Conservation (phyloP, 2,329 filamentous ascomycete genomes). For the Cryphonectria japonica region DNA sequence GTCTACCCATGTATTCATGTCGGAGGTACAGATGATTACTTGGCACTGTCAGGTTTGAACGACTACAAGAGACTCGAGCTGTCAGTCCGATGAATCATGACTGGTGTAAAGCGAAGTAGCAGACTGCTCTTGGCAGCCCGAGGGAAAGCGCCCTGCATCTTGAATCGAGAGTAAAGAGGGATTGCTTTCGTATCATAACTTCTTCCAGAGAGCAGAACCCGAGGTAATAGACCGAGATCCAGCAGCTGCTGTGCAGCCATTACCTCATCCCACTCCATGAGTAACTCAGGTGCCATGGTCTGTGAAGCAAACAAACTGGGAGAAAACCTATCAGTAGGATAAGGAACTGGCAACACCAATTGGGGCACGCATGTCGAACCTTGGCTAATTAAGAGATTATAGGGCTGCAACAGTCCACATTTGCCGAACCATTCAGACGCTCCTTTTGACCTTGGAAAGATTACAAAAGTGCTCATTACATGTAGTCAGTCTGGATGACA, state of each 20-base stretch:
- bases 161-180: not conserved
- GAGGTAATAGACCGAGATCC: not conserved
- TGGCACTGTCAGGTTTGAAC: not conserved
- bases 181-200: not conserved
- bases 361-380: not conserved
- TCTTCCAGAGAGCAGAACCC: not conserved
- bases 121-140: not conserved
- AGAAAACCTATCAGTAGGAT: not conserved
- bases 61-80: not conserved
- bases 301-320: not conserved
- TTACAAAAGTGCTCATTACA: not conserved
- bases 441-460: not conserved
- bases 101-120: not conserved
- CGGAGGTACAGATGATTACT: not conserved
- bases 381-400: not conserved
- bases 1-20: not conserved
- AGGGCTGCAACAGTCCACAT: not conserved
- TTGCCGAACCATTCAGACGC: not conserved
- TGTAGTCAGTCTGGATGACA: not conserved
- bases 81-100: no score
- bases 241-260: not conserved
- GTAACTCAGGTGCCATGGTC: not conserved
- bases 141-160: not conserved
- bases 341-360: not conserved
- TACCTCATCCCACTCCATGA: not conserved